Conservation (phyloP, 1,284 basidiomycete genomes). For the Singerocomus inundabilis region DNA sequence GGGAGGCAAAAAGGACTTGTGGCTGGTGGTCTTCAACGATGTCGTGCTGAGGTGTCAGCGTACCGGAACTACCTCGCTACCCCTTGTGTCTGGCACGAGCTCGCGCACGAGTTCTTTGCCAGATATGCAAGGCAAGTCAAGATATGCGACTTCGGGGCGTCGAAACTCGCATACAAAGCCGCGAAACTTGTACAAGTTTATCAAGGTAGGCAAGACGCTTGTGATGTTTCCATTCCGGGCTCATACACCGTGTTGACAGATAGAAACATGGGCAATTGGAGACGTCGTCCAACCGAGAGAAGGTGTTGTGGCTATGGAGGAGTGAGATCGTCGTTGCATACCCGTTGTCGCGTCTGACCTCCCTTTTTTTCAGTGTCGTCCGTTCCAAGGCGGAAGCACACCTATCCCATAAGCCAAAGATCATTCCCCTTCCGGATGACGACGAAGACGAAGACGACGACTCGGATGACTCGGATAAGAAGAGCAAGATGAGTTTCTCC, state of each 20-base stretch:
- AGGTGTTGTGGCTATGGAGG: conserved; percentile 80
- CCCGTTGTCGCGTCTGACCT: conserved; percentile 7
- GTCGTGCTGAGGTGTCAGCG: conserved; percentile 91
- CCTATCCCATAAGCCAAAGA: conserved; percentile 55
- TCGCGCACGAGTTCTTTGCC: conserved; percentile 70
- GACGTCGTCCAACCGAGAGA: conserved; percentile 68
- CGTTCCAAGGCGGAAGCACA: conserved; percentile 63
- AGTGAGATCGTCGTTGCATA: conserved; percentile 53
- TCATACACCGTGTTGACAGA: conserved; percentile 42
- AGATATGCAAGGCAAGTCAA: conserved; percentile 77
- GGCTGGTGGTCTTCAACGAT: conserved; percentile 95
- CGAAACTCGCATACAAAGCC: conserved; percentile 72
- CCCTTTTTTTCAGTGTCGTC: conserved; percentile 57
- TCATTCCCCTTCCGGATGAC: conserved; percentile 66
- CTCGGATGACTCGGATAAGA: conserved; percentile 81
- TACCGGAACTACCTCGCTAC: conserved; percentile 85
- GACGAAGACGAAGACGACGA: conserved; percentile 67
- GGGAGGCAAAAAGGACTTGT: conserved; percentile 82
- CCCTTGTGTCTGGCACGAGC: conserved; percentile 72
- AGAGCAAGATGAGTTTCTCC: conserved; percentile 89
- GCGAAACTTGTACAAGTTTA: conserved; percentile 87
- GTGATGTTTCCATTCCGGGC: conserved; percentile 3
- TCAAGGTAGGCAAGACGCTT: conserved; percentile 54
- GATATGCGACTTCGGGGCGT: conserved; percentile 74
- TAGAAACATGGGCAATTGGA: conserved; percentile 87